Base-by-base conservation (phyloP, 1,139 yeast species). In the Zygoascus sp. region DNA sequence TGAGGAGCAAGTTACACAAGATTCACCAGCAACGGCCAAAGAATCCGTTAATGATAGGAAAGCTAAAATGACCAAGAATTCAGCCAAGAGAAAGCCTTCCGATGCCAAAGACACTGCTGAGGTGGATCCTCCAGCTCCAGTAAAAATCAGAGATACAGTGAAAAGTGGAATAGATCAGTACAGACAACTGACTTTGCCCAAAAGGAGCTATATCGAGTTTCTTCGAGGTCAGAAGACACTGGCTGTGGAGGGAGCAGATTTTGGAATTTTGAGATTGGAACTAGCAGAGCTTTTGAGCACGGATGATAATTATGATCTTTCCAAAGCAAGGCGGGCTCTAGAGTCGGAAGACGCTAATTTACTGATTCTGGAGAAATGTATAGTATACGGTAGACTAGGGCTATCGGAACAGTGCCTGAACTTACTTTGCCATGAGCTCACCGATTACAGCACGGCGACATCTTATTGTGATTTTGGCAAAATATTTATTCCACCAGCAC, bases 381-480 rank as follows among this genome's bases (percentile, higher is more conserved):
- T 65, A 9, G 54, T 69, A 2, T 65, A 64, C 48, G 62, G 66
- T 17, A 57, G 58, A 19, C 52, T 67, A n/a, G 65, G 64, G 9
- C 52, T 57, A 11, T 66, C 67, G 45, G 67, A 60, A 32, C 59
- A 64, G 40, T 61, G 68, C 15, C 47, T 70, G 20, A 58, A 59
- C 13, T 56, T 64, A n/a, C 56, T 70, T 32, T 58, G 62, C 32
- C 59, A 56, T 17, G 54, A 57, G 2, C 50, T 66, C 22, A 55
- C 61, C 7, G 73, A 68, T 47, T 68, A 64, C 46, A 61, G 60
- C 19, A 59, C 66, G 5, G 66, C 69, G 5, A 53, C 67, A 10
- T 58, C 60, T 35, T 68, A 63, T 45, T 66, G 71, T 37, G 49
- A 53, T 44, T 51, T 56, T 42, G 68, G 67, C 15, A 53, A 55